Evolutionary conservation across 2,329 filamentous ascomycete species (phyloP).

Genomic region (Cladorrhinum sp.): DNA sequence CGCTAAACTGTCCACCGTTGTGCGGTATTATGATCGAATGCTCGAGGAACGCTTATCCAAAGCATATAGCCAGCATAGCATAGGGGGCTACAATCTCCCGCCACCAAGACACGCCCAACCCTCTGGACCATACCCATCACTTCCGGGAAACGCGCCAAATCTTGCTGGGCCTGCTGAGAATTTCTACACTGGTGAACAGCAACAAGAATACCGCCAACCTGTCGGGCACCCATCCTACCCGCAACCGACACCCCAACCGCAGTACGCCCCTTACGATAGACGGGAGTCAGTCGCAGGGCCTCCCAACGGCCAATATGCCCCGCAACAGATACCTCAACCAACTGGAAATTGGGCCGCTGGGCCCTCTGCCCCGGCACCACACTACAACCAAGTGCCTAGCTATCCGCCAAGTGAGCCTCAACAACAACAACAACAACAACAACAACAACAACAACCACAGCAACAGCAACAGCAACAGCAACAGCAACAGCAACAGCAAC

Average conservation of each 20-base stretch:
- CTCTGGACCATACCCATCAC: conserved; percentile 67
- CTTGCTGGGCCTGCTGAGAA: conserved; percentile 63
- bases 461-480: conserved; percentile 9
- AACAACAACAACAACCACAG: conserved; percentile 19
- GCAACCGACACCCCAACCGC: conserved; percentile 43
- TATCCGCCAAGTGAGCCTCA: conserved; percentile 32
- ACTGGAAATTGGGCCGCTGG: conserved; percentile 50
- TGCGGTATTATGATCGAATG: conserved; percentile 97
- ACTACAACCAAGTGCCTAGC: conserved; percentile 36
- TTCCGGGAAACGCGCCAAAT: conserved; percentile 53
- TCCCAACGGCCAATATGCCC: conserved; percentile 43
- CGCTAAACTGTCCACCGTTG: conserved; percentile 91
- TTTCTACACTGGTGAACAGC: conserved; percentile 72
- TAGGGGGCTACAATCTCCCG: conserved; percentile 62
- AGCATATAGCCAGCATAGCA: conserved; percentile 79
- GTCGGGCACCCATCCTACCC: conserved; percentile 53
- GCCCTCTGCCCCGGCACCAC: conserved; percentile 37
- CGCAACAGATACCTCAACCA: conserved; percentile 43
- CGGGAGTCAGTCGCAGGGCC: conserved; percentile 41
- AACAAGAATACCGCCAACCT: conserved; percentile 44
- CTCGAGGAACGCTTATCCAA: conserved; percentile 91
- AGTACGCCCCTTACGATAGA: conserved; percentile 44
- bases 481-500: conserved; percentile 28
- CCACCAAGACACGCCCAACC: conserved; percentile 44
- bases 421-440: conserved; percentile 31